Evolutionary conservation across 1,284 basidiomycete species (phyloP), one percentile per base, ranked within the genome.

Genomic region (Trichosporon sp.): DNA sequence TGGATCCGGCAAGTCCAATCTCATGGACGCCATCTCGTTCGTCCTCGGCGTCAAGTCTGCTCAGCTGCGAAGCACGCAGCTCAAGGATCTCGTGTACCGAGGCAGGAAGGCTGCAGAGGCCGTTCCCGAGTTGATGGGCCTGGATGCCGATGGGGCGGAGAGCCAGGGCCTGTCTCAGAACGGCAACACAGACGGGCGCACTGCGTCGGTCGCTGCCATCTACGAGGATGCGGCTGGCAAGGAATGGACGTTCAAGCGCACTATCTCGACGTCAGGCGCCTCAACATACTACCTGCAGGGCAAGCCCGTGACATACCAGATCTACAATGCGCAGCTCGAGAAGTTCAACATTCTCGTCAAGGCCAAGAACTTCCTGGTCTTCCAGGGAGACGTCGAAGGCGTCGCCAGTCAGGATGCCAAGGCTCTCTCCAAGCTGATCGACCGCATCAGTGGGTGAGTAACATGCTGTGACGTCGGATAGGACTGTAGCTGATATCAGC

Each of bases 21-120:
- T 99, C 68, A 99, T 99, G 96, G 96, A 99, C 78, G 96, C 96
- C 62, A 97, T 99, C 71, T 99, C 96, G 2, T 99, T 99, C 77
- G 96, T 99, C 5, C 87, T 99, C 9, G 95, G 96, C 32, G 90
- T 99, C 56, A 93, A 95, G 82, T 93, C 91, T 62, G 89, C 89
- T 1, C 93, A 98, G 72, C 85, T 99, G 23, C 86, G 96, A 54
- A 93, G 91, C 72, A 92, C 91, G 58, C 94, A 98, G 73, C 84
- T 99, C 33, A 92, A 90, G 73, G 96, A 99, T 78, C 84, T 99
- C 52, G 91, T 99, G 11, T 99, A 97, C 80, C 90, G 95, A 36
- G 93, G 92, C 16, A 82, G 94, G 62, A 85, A 88, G 69, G 89
- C 87, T 1, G 73, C 76, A 4, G 74, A 74, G 57, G 69, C 66